These are phyloP conservation scores for Pyrus communis DNA, from an alignment of 306 rosid genomes.

Conservation along the genomic window DNA sequence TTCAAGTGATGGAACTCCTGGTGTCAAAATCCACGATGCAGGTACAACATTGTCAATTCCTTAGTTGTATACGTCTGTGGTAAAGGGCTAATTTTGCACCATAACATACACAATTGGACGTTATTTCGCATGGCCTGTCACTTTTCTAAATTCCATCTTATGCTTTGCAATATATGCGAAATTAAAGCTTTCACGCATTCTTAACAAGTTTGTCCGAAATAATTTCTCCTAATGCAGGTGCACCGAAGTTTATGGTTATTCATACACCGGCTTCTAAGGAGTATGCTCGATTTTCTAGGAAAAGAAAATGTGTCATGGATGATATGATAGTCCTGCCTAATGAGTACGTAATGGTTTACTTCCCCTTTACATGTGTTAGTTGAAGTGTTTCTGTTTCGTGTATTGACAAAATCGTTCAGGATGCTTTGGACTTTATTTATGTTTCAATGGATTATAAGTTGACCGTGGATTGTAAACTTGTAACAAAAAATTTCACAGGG, in stretches of 20 bases:
- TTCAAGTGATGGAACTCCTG: slow-evolving; percentile 28
- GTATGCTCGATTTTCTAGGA: slow-evolving; percentile 30
- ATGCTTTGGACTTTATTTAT: background rate
- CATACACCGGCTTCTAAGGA: slow-evolving; percentile 52
- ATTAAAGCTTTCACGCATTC: background rate
- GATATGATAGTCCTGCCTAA: slow-evolving; percentile 34
- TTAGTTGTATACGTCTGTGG: background rate
- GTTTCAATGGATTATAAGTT: background rate
- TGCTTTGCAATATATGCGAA: background rate
- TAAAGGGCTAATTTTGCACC: background rate
- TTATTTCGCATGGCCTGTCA: background rate
- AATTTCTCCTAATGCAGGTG: slow-evolving; percentile 35
- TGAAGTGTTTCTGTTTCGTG: background rate
- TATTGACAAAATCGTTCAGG: background rate
- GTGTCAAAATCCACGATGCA: slow-evolving; percentile 29
- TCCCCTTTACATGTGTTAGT: background rate
- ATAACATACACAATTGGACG: background rate
- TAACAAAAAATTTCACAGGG: slow-evolving; percentile 43
- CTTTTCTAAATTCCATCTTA: background rate
- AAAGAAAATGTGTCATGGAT: slow-evolving; percentile 59
- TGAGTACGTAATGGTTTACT: slow-evolving; percentile 40
- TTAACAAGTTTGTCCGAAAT: background rate
- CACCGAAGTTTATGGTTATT: slow-evolving; percentile 34
- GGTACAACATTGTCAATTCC: slow-evolving; percentile 20
- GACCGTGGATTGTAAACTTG: background rate